Base-by-base conservation (phyloP, 371 early-diverging fungal genomes). In the Rhizopus arrhizus region DNA sequence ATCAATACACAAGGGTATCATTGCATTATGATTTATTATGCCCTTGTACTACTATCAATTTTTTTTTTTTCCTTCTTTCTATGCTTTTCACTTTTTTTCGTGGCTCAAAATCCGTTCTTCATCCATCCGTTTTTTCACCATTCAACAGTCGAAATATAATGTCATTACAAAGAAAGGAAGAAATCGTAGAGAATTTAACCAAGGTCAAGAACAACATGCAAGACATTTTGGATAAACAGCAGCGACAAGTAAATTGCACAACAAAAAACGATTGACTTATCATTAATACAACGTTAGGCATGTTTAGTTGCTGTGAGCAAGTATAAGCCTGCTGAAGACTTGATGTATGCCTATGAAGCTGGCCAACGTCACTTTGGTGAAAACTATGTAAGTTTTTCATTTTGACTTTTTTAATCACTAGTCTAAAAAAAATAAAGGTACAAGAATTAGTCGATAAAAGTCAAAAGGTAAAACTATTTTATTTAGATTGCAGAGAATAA, bases 361-460 rank as follows among this genome's bases (percentile, higher is more conserved):
- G 94, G 95, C 0, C 96, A 97, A 49, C 84, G 92, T 6, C 95
- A 96, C 58, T 97, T 97, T 78, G 97, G 98, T 58, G 97, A 98
- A 64, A 97, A 95, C 70, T 94, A 93, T 82, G 95, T 95, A 83
- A 66, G 77, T 65, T 29, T 61, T 38, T 42, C 5, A 11, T 5
- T 43, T 11, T 48, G 15, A 32, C n/a, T 10, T 42, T 9, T n/a
- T 9, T 22, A 22, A 22, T 22, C 22, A 22, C 22, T 22, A 1
- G 22, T 22, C 22, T 22, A 22, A 22, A 22, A 22, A 22, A 22
- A 22, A 22, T 48, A 9, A 64, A 93, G 91, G 87, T 92, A 5
- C 96, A 96, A 75, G 97, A 96, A 66, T 83, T 97, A 10, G 89
- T 89, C 9, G 94, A 93, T n/a, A 97, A 97, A 77, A 91, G 91